These are phyloP conservation scores for Mycosphaerelloides madeirae DNA, from an alignment of 2,329 filamentous ascomycete species.

Conservation along the genomic window DNA sequence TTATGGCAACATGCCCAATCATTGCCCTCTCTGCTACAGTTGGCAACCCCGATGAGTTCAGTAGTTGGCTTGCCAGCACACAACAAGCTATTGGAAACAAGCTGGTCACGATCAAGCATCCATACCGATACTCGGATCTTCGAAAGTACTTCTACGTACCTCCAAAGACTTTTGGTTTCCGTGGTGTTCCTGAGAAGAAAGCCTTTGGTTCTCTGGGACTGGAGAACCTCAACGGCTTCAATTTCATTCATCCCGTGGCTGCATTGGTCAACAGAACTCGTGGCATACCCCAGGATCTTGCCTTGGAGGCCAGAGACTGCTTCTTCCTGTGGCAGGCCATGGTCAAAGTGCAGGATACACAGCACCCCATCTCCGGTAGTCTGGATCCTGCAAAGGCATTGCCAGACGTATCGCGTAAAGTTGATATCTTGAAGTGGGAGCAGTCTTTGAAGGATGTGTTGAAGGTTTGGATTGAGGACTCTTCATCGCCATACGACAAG, in stretches of 20 bases:
- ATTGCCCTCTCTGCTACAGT: slow-evolving; percentile 77
- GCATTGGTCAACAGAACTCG: slow-evolving; percentile 57
- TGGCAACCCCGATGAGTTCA: slow-evolving; percentile 68
- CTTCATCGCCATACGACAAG: slow-evolving; percentile 48
- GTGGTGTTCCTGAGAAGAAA: slow-evolving; percentile 45
- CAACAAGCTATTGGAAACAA: slow-evolving; percentile 60
- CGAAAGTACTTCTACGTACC: slow-evolving; percentile 67
- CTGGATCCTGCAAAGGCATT: slow-evolving; percentile 50
- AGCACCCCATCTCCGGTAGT: slow-evolving; percentile 41
- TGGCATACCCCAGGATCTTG: slow-evolving; percentile 63
- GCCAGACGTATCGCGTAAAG: slow-evolving; percentile 56
- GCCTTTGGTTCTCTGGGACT: slow-evolving; percentile 44
- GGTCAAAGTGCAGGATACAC: slow-evolving; percentile 50
- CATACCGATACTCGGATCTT: slow-evolving; percentile 68
- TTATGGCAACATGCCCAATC: slow-evolving; percentile 70
- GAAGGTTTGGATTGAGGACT: slow-evolving; percentile 55
- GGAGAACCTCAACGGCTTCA: slow-evolving; percentile 48
- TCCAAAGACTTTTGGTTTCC: slow-evolving; percentile 46
- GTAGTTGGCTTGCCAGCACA: slow-evolving; percentile 60
- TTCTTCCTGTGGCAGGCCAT: slow-evolving; percentile 61
- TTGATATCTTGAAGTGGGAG: slow-evolving; percentile 64
- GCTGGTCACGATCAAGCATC: slow-evolving; percentile 64
- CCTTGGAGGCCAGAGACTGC: slow-evolving; percentile 67
- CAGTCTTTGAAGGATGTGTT: slow-evolving; percentile 55
- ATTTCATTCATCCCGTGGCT: slow-evolving; percentile 62